phyloP scores from a whole-genome alignment of 306 rosid genomes.

The Pyrus bretschneideri region DNA sequence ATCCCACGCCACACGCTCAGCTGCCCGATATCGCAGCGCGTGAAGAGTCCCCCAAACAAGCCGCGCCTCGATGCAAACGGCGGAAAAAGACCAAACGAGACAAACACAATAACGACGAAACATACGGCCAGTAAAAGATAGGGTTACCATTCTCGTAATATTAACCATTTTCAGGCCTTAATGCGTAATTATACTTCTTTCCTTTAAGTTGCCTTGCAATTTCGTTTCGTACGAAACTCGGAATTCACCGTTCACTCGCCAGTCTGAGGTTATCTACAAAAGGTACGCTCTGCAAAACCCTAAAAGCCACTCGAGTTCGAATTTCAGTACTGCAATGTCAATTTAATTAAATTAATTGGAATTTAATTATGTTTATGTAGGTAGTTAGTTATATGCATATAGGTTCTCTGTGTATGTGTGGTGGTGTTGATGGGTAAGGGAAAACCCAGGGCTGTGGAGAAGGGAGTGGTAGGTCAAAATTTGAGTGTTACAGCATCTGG shows the following conservation, averaged over 20 bases:
- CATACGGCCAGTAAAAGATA: constrained; percentile 1
- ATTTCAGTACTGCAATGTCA: not conserved
- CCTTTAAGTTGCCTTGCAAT: not conserved
- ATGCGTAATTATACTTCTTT: not conserved
- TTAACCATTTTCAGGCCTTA: not conserved
- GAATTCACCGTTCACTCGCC: not conserved
- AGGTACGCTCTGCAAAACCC: constrained; percentile 32
- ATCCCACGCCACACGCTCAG: no score
- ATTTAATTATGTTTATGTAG: not conserved
- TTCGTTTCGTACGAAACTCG: not conserved
- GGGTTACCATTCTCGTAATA: constrained; percentile 7
- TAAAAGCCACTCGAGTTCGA: not conserved
- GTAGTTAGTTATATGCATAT: not conserved
- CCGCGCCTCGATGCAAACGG: not conserved
- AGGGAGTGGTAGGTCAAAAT: constrained; percentile 65
- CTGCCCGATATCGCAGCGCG: not conserved
- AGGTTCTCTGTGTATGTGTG: constrained; percentile 10
- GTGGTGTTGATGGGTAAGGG: constrained; percentile 71
- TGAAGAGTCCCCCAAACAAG: not conserved
- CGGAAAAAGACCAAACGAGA: not conserved
- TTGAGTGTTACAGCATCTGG: constrained; percentile 35
- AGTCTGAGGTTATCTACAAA: not conserved
- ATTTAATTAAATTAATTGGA: not conserved
- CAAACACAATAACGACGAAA: not conserved
- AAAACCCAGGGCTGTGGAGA: constrained; percentile 87